phyloP scores from a whole-genome alignment of 169 alveolate genomes.

The Plasmodium knowlesi region DNA sequence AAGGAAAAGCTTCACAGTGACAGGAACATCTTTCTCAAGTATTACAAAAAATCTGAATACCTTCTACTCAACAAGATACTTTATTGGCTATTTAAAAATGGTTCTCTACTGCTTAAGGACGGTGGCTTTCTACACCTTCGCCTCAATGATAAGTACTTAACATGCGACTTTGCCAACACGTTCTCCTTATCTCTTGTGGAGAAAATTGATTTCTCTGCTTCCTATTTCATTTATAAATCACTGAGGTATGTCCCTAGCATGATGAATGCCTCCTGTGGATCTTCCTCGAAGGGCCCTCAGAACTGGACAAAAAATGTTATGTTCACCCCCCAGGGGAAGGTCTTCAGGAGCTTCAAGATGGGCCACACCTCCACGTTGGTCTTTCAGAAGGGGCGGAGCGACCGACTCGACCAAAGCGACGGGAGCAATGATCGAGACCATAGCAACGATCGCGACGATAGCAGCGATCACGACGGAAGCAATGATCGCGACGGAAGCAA shows the following conservation, averaged over 20 bases:
- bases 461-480: background rate
- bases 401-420: background rate
- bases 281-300: background rate
- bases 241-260: constrained; percentile 26
- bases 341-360: constrained; percentile 56
- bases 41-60: constrained; percentile 51
- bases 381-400: constrained; percentile 8
- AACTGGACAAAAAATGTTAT: constrained; percentile 18
- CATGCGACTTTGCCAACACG: constrained; percentile 10
- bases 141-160: constrained; percentile 43
- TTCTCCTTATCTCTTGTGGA: background rate
- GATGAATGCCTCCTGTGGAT: constrained; percentile 7
- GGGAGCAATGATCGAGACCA: background rate
- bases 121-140: constrained; percentile 44
- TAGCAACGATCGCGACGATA: background rate
- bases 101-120: constrained; percentile 2
- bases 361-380: constrained; percentile 45
- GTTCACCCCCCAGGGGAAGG: constrained; percentile 35
- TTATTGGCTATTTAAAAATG: constrained; percentile 33
- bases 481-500: no score
- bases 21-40: constrained; percentile 9
- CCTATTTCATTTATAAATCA: constrained; percentile 21
- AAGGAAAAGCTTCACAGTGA: background rate
- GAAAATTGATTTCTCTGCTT: constrained; percentile 22
- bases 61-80: background rate